Evolutionary conservation across 257 asterid genomes (phyloP).

Genomic region (Cynanchum wilfordii): DNA sequence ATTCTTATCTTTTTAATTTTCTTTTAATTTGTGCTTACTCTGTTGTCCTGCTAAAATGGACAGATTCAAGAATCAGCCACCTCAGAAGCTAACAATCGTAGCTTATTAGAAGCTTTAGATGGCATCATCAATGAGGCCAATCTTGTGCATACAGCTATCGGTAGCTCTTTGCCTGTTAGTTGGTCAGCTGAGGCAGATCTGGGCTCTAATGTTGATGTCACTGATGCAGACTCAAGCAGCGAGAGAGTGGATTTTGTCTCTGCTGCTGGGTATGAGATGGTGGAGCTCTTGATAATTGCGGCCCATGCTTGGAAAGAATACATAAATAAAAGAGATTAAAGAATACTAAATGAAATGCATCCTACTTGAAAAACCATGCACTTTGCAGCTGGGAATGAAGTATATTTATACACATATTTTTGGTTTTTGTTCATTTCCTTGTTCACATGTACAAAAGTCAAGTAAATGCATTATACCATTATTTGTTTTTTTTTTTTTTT

Average conservation of each 20-base stretch:
- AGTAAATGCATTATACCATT: neutral
- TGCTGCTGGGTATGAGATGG: constrained; percentile 89
- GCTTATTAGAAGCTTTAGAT: constrained; percentile 35
- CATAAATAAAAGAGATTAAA: constrained; percentile 7
- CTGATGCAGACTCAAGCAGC: constrained; percentile 11
- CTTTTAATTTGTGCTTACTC: neutral
- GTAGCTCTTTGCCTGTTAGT: constrained; percentile 79
- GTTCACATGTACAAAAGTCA: neutral
- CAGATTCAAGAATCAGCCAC: constrained; percentile 49
- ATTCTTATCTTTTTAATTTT: neutral
- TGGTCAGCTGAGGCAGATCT: constrained; percentile 54
- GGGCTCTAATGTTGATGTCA: constrained; percentile 20
- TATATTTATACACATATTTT: neutral
- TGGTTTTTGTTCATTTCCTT: neutral
- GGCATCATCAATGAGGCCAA: constrained; percentile 56
- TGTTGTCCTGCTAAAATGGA: neutral
- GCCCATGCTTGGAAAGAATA: constrained; percentile 49
- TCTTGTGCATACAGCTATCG: constrained; percentile 68
- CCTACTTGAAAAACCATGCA: neutral
- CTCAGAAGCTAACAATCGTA: constrained; percentile 17
- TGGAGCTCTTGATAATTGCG: constrained; percentile 75
- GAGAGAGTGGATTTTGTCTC: constrained; percentile 70
- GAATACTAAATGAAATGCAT: neutral
- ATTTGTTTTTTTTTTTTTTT: neutral
- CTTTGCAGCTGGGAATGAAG: neutral